These are phyloP conservation scores for Phytophthora brassicae DNA, from an alignment of 352 stramenopile genomes.

Conservation along the genomic window DNA sequence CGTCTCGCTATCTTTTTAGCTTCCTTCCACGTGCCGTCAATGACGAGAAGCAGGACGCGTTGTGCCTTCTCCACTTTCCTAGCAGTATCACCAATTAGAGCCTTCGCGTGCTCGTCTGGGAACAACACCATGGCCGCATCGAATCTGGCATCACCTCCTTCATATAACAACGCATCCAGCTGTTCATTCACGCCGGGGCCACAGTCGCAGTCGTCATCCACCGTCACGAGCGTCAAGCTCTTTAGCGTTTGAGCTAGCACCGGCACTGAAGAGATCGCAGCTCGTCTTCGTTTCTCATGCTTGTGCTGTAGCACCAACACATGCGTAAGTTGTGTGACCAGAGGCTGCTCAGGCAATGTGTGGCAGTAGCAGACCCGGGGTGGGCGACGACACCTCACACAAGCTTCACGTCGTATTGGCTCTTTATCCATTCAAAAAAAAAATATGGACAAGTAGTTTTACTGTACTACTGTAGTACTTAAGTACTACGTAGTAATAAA, in stretches of 20 bases:
- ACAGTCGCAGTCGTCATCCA: constrained; percentile 36
- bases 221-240: constrained; percentile 37
- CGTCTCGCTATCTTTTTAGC: constrained; percentile 76
- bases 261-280: constrained; percentile 68
- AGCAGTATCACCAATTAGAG: constrained; percentile 13
- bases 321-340: constrained; percentile 36
- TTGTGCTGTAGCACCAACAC: constrained; percentile 68
- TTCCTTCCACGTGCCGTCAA: constrained; percentile 83
- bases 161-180: constrained; percentile 43
- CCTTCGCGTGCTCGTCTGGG: constrained; percentile 40
- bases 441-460: too few species aligned
- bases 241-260: constrained; percentile 56
- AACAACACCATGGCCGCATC: constrained; percentile 45
- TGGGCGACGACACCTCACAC: constrained; percentile 46
- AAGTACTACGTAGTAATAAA: too few species aligned
- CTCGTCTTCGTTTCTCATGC: constrained; percentile 55
- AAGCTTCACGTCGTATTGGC: constrained; percentile 31
- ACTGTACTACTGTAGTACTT: too few species aligned
- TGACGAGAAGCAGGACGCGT: constrained; percentile 53
- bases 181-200: constrained; percentile 13
- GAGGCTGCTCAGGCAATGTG: constrained; percentile 29
- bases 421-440: constrained; percentile 22
- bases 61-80: neutral
- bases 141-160: constrained; percentile 10
- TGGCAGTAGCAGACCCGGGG: constrained; percentile 62